Percentiles rank a stretch among this genome's conserved stretches.
Conservation (phyloP, 108 stramenopile genomes). For the Nitzschia sp. region DNA sequence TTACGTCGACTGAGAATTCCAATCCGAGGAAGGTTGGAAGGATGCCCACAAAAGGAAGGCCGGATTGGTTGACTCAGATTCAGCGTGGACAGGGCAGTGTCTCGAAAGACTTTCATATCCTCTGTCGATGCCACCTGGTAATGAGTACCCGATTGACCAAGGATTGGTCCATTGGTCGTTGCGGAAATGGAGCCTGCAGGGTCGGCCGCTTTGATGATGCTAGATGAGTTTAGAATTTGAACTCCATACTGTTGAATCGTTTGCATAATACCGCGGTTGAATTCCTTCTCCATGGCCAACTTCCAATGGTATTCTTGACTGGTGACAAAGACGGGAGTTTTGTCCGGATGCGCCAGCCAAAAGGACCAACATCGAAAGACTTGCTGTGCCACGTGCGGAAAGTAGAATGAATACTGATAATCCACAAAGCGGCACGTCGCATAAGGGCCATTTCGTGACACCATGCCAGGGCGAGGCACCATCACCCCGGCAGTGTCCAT, state of each 20-base stretch:
- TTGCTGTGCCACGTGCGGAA: conserved; percentile 37
- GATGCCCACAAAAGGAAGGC: conserved; percentile 4
- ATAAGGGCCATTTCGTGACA: not conserved
- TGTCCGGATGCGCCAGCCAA: conserved; percentile 20
- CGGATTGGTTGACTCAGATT: not conserved
- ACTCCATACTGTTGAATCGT: conserved; percentile 1
- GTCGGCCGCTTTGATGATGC: not conserved
- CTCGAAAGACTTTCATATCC: conserved; percentile 8
- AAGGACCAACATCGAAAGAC: conserved; percentile 29
- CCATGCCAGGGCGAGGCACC: too few species aligned
- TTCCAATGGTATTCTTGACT: conserved; percentile 8
- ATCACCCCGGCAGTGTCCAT: not conserved
- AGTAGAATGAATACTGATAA: conserved; percentile 17
- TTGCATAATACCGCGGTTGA: conserved; percentile 2
- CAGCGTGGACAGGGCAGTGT: not conserved
- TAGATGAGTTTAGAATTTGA: not conserved
- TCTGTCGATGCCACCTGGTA: conserved; percentile 6
- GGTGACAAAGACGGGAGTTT: conserved; percentile 16
- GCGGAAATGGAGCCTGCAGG: not conserved
- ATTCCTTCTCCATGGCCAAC: conserved; percentile 16
- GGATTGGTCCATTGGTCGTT: not conserved
- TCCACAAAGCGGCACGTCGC: conserved; percentile 18
- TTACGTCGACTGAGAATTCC: conserved; percentile 14
- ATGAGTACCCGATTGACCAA: not conserved
- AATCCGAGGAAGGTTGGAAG: conserved; percentile 8